phyloP scores from a whole-genome alignment of 2,329 filamentous ascomycete genomes.

The Colletotrichum trifolii region DNA sequence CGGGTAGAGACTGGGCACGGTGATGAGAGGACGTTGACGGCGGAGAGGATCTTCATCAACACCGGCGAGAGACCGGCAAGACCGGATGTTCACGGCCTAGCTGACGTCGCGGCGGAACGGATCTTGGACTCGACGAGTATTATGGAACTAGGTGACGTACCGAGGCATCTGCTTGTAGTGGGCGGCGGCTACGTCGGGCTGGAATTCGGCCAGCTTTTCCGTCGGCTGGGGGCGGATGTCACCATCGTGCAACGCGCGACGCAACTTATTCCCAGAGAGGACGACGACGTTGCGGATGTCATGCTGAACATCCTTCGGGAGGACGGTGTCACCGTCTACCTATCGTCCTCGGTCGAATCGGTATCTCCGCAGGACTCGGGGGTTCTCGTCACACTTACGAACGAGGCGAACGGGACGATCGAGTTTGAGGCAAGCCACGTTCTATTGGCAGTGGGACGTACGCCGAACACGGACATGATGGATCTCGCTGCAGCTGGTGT shows the following conservation, averaged over 20 bases:
- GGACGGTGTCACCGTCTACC: conserved; percentile 57
- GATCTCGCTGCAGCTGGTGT: conserved; percentile 55
- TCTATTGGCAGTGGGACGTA: conserved; percentile 60
- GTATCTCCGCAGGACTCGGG: conserved; percentile 37
- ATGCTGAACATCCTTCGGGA: conserved; percentile 55
- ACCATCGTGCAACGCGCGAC: conserved; percentile 57
- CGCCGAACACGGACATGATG: conserved; percentile 60
- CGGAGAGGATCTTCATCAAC: conserved; percentile 58
- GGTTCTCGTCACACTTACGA: conserved; percentile 36
- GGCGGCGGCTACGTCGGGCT: conserved; percentile 65
- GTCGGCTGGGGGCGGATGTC: conserved; percentile 60
- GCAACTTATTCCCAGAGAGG: conserved; percentile 58
- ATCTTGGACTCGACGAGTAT: conserved; percentile 60
- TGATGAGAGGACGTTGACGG: conserved; percentile 47
- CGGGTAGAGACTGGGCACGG: conserved; percentile 46
- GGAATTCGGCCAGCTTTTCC: conserved; percentile 65
- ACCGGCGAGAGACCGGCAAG: conserved; percentile 55
- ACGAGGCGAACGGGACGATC: conserved; percentile 37
- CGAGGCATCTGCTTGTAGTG: conserved; percentile 60
- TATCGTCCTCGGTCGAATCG: conserved; percentile 47
- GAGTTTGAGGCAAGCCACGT: conserved; percentile 56
- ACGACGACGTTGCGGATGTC: conserved; percentile 57
- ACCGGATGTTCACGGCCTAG: conserved; percentile 51
- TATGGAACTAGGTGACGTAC: conserved; percentile 58
- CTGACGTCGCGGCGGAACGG: conserved; percentile 46